Evolutionary conservation across 768 basidiomycete genomes (phyloP), one percentile per base, ranked within the genome.

Genomic region (Pleurotus tuber-regium): DNA sequence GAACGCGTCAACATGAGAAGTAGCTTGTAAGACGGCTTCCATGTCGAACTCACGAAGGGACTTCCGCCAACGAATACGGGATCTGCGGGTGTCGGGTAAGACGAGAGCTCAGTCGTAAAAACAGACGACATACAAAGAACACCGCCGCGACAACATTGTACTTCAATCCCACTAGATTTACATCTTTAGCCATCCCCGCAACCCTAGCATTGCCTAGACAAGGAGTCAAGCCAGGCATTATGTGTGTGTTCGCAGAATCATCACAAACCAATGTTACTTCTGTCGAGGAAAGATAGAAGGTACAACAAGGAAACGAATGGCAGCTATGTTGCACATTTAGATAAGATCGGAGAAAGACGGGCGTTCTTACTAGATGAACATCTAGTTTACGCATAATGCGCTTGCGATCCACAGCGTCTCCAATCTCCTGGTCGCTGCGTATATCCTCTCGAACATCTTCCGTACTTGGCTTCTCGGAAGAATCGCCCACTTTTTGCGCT

Each of bases 121-220:
- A 23, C n/a, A 36, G 43, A 4, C 18, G 23, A 54, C 58, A 7
- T 36, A 64, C 64, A 41, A 64, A 66, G 51, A 66, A 66, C n/a
- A 61, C 60, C 4, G 63, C 61, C 16, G 63, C 63, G 33, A 61
- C 57, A 4, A 63, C 29, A 53, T 66, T 61, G 29, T 66, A 66
- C 54, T 57, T 54, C 25, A 56, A 57, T 21, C 63, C 65, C 18
- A 53, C 56, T 5, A 66, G 52, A 23, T 63, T 26, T 24, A 66
- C 56, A 52, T 77, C 72, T 1, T 47, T 55, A 12, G 67, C 60
- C 74, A 78, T 69, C 14, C 75, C 75, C 6, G 77, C 76, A 21
- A 80, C 68, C 53, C 60, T 59, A 12, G 73, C 72, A 56, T 74
- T 74, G 41, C 73, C 73, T 74, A 25, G 4, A n/a, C 19, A 44